Base-by-base conservation (phyloP, 2,329 filamentous ascomycete species). In the Sporothrix humicola region DNA sequence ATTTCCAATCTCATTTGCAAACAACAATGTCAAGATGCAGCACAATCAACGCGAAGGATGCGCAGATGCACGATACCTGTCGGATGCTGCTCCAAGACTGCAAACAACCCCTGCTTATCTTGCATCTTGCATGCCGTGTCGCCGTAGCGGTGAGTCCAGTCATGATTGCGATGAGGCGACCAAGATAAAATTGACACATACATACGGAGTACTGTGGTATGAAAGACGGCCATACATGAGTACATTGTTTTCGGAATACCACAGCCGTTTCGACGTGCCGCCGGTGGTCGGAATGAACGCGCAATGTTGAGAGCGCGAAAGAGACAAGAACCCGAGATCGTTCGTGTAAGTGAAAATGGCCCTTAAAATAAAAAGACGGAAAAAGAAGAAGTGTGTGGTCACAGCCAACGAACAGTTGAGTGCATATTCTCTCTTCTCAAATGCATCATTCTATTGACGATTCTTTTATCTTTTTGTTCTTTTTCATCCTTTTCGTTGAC, bases 141-240 rank as follows among this genome's bases (percentile, higher is more conserved):
- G 42, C 42, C 48, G 46, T 56, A 52, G 68, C 68, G 68, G 68
- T 59, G 68, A 70, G 68, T 10, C 26, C 50, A 69, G 44, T 52
- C 23, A 52, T 10, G 37, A 37, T 68, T 26, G 52, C 2, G 10
- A 37, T 15, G 23, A 26, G 31, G 26, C 9, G 5, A 31, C 3
- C 2, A 31, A 31, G 31, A 37, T 37, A 37, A 37, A 37, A 37
- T 37, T 5, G 31, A 37, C 31, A 37, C 31, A 37, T 37, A n/a
- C 52, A 23, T 20, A 54, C 50, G 50, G 46, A 31, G 31, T 31
- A 31, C 31, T 31, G 31, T 31, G 5, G 4, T 37, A 7, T 37
- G 2, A 37, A 7, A 37, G 48, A 13, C 6, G 48, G 48, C 48
- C 48, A 50, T 4, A 50, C 48, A 50, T 50, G 26, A n/a, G 23